These are phyloP conservation scores for Platanus orientalis DNA, from an alignment of 164 flowering plant species.

Conservation along the genomic window DNA sequence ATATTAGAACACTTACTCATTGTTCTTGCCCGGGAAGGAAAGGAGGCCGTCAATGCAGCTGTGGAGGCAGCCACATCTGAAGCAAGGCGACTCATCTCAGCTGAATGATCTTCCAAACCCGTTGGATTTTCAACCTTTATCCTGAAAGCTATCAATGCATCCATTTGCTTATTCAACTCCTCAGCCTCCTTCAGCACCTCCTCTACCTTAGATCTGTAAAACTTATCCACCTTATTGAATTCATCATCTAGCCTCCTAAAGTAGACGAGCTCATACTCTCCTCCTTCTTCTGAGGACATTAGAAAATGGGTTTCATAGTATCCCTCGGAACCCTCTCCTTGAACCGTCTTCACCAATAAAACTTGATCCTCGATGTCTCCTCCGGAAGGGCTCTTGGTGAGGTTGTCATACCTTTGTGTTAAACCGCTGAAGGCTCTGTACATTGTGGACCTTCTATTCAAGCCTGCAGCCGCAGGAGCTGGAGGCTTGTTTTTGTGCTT, in stretches of 20 bases:
- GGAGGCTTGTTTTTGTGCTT: neutral
- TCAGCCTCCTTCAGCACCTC: slow-evolving; percentile 53
- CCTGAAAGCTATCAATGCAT: slow-evolving; percentile 29
- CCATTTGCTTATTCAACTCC: slow-evolving; percentile 62
- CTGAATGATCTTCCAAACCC: neutral
- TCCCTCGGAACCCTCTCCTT: neutral
- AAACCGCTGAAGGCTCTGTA: slow-evolving; percentile 33
- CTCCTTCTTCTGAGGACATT: slow-evolving; percentile 48
- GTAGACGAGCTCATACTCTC: slow-evolving; percentile 48
- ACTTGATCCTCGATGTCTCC: slow-evolving; percentile 16
- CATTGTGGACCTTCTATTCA: slow-evolving; percentile 19
- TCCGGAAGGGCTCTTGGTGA: neutral
- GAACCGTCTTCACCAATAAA: slow-evolving; percentile 13
- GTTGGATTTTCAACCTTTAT: neutral
- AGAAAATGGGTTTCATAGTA: slow-evolving; percentile 50
- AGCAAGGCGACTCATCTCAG: neutral
- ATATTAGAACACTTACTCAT: slow-evolving; percentile 23
- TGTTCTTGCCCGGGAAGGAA: slow-evolving; percentile 23
- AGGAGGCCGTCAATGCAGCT: slow-evolving; percentile 24
- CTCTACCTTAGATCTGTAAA: slow-evolving; percentile 51
- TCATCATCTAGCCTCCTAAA: slow-evolving; percentile 64
- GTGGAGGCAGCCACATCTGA: slow-evolving; percentile 7
- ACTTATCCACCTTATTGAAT: slow-evolving; percentile 57
- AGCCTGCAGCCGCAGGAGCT: too few relatives aligned
- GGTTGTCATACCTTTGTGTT: neutral